Base-by-base conservation (phyloP, 2,329 filamentous ascomycete genomes). In the Aspergillus brasiliensis region DNA sequence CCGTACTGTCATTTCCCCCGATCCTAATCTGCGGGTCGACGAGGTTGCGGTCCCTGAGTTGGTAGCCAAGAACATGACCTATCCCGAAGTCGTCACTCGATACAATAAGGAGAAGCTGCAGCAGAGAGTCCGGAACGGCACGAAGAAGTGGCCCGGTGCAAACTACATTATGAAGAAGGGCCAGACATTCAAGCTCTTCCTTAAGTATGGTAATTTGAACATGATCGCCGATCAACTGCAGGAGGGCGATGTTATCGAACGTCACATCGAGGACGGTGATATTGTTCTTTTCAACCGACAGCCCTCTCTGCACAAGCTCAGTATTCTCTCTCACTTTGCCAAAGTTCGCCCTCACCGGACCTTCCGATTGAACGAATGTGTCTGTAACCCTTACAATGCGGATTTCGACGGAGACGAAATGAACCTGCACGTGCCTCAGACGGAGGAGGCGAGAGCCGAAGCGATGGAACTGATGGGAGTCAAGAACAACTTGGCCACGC, bases 331-430 rank as follows among this genome's bases (percentile, higher is more conserved):
- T 72, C 95, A 99, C 81, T 88, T 90, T 71, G 95, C 90, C 68
- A 97, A 97, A 76, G 87, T 99, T 51, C 87, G 95, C 52, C 95
- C 94, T 0, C 96, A 95, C 88, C 88, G 93, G 75, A 99, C 95
- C 0, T 98, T 99, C 74, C 89, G 95, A 57, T 83, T 99, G 17
- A 99, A 99, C 73, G 95, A 99, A 75, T 99, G 95, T 85, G 95
- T 97, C 1, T 99, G 95, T 78, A 93, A 91, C 62, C 95, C 95
- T 3, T 99, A 99, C 82, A 99, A 99, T 69, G 95, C 95, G 58
- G 95, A 99, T 85, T 99, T 99, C 68, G 95, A 99, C 70, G 95
- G 95, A 61, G 95, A 99, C 69, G 95, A 99, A 77, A 99, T 99
- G 95, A 99, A 99, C 69, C 79, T 99, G 51, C 95, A 99, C 77